A percentile compares a stretch with the other conserved stretches of the same genome.
Conservation (phyloP, 768 basidiomycete genomes). For the Neoboletus subvelutipes region DNA sequence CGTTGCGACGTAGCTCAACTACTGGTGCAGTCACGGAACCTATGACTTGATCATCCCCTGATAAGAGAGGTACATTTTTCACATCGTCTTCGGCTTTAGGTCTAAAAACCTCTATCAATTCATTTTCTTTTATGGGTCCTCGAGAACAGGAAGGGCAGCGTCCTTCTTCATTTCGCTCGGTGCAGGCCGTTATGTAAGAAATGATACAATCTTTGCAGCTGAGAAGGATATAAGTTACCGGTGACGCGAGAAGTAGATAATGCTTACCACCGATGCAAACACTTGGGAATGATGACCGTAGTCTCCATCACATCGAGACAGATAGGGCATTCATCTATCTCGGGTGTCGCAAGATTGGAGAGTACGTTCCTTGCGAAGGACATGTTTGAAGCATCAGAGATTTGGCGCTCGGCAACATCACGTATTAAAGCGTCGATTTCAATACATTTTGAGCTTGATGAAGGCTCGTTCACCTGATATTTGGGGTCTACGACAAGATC, state of each 20-base stretch:
- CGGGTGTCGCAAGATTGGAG: constrained; percentile 49
- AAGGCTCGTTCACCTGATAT: constrained; percentile 36
- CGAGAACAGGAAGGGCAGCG: constrained; percentile 77
- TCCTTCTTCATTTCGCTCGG: constrained; percentile 67
- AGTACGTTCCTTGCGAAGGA: constrained; percentile 65
- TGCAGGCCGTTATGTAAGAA: constrained; percentile 64
- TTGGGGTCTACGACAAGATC: constrained; percentile 67
- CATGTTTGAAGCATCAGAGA: constrained; percentile 32
- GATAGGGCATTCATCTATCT: constrained; percentile 74
- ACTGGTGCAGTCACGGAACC: constrained; percentile 34
- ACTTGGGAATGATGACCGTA: constrained; percentile 68
- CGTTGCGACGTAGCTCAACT: constrained; percentile 69
- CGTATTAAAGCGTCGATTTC: constrained; percentile 62
- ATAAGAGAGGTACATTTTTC: not conserved
- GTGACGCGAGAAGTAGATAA: not conserved
- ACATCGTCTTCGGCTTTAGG: constrained; percentile 16
- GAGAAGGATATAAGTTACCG: constrained; percentile 5
- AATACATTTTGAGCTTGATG: constrained; percentile 38
- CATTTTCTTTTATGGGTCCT: constrained; percentile 65
- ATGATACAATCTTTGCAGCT: constrained; percentile 93
- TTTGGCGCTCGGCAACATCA: constrained; percentile 42
- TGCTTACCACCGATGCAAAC: constrained; percentile 71
- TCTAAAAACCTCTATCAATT: constrained; percentile 63
- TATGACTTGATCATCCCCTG: constrained; percentile 15
- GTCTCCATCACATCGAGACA: constrained; percentile 77